A percentile compares a stretch with the other conserved stretches of the same genome.
phyloP scores from a whole-genome alignment of 768 basidiomycete species.

The Stropharia rugosoannulata region DNA sequence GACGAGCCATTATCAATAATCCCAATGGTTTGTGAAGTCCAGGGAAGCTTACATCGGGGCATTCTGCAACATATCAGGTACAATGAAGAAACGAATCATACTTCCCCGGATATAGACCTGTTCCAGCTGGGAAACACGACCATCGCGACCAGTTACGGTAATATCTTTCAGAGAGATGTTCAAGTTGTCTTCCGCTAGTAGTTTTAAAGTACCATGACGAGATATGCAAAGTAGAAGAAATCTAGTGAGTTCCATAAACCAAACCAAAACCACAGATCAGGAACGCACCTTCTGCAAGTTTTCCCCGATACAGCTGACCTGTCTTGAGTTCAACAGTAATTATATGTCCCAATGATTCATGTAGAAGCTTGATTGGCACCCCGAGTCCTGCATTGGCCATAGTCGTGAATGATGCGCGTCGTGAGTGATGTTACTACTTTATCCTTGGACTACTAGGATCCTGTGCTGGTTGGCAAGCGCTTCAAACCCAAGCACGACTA shows the following conservation, averaged over 20 bases:
- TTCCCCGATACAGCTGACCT: conserved; percentile 95
- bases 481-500: conserved; percentile 6
- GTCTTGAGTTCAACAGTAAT: conserved; percentile 99
- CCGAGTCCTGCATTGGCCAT: conserved; percentile 73
- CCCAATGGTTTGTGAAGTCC: neutral
- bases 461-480: conserved; percentile 6
- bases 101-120: conserved; percentile 99
- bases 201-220: neutral
- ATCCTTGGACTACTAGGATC: neutral
- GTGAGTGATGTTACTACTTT: neutral
- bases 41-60: conserved; percentile 81
- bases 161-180: conserved; percentile 97
- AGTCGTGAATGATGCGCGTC: conserved; percentile 21
- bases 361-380: conserved; percentile 94
- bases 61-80: conserved; percentile 98
- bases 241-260: neutral
- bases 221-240: neutral
- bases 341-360: conserved; percentile 94
- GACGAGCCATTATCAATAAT: neutral
- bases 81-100: conserved; percentile 98
- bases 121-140: conserved; percentile 97
- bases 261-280: neutral
- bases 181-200: conserved; percentile 92
- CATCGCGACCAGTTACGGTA: conserved; percentile 97
- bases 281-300: conserved; percentile 88